Evolutionary conservation across 1,284 basidiomycete species (phyloP), one percentile per base, ranked within the genome.

Genomic region (Bjerkandera adusta): DNA sequence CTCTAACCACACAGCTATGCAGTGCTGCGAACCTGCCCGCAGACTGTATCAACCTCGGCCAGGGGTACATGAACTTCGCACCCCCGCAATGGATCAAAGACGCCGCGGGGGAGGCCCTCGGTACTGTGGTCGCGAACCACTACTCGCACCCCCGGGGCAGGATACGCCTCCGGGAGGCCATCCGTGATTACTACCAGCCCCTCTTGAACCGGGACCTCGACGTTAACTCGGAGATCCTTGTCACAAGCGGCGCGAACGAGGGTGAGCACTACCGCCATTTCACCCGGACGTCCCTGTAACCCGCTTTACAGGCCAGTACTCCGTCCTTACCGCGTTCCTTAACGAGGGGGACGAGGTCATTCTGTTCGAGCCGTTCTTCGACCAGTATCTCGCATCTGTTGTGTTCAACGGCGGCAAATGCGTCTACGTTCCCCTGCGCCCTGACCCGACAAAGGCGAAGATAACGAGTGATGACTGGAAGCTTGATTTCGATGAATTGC

Each of bases 341-440:
- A 84, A 96, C 53, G 75, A 81, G 29, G 93, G 88, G 6, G 97
- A 99, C 64, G 96, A 98, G 68, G 97, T 99, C 51, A 95, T 99
- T 66, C 85, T 97, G 77, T 95, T 99, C 61, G 97, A 99, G 70
- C 96, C 92, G 4, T 95, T 93, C 76, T 98, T 97, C 62, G 95
- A 98, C 64, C 97, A 99, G 67, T 99, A 97, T 70, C 80, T 90
- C 51, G 87, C 92, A 29, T 91, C 89, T 7, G 84, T 97, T 47
- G 89, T 84, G 21, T 97, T 97, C 79, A 94, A 97, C 61, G 89
- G 89, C 25, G 95, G 93, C 37, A 86, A 83, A 47, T 93, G 96
- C 7, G 85, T 97, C 40, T 99, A 92, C 61, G 92, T 99, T 5
- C 96, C 97, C 2, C 76, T 99, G 12, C 91, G 97, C 55, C 96